These are phyloP conservation scores for Didymosphaeria variabile DNA, from an alignment of 2,329 filamentous ascomycete genomes.

Conservation along the genomic window DNA sequence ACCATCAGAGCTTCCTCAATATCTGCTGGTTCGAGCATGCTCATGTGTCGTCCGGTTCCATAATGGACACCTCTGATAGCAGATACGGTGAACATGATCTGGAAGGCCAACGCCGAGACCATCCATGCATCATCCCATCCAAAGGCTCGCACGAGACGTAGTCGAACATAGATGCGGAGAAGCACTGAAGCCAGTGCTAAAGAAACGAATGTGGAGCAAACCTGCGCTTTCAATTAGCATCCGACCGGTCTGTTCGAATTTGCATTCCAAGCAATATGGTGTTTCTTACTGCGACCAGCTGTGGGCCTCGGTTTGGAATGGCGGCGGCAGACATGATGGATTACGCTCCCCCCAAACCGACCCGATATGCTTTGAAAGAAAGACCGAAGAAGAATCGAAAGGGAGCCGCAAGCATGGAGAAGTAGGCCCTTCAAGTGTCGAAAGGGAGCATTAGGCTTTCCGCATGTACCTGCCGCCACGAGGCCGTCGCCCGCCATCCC, in stretches of 20 bases:
- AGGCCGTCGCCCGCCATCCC: neutral
- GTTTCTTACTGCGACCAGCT: constrained; percentile 41
- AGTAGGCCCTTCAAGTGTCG: constrained; percentile 9
- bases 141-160: constrained; percentile 51
- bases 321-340: constrained; percentile 31
- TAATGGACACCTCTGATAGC: constrained; percentile 42
- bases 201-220: constrained; percentile 49
- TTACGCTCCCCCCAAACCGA: constrained; percentile 2
- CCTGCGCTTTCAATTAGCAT: constrained; percentile 25
- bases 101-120: constrained; percentile 36
- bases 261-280: neutral
- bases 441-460: constrained; percentile 4
- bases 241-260: neutral
- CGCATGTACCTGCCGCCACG: neutral
- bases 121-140: constrained; percentile 48
- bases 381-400: neutral
- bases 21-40: constrained; percentile 29
- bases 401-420: constrained; percentile 1
- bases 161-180: constrained; percentile 54
- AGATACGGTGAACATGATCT: constrained; percentile 43
- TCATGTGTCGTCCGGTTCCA: constrained; percentile 45
- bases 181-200: constrained; percentile 51
- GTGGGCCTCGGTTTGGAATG: constrained; percentile 37
- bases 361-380: neutral
- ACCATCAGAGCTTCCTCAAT: constrained; percentile 42